These are phyloP conservation scores for Verruconis gallopava DNA, from an alignment of 2,329 filamentous ascomycete species.

Conservation along the genomic window DNA sequence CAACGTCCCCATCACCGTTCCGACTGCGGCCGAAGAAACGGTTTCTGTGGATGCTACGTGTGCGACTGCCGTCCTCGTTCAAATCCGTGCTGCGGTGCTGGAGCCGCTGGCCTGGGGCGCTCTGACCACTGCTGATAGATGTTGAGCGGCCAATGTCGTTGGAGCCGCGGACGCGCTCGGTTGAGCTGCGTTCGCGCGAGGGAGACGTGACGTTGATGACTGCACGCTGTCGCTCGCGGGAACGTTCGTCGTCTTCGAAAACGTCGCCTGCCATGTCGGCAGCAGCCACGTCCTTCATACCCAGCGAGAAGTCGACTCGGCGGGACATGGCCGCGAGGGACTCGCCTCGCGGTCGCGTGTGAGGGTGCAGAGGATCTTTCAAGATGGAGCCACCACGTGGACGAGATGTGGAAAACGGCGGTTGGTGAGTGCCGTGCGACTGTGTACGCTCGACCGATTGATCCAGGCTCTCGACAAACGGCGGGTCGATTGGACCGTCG, in stretches of 20 bases:
- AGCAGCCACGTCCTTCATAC: slow-evolving; percentile 46
- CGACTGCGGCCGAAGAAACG: slow-evolving; percentile 45
- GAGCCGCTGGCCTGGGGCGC: slow-evolving; percentile 18
- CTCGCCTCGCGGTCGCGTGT: slow-evolving; percentile 41
- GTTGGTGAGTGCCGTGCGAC: neutral
- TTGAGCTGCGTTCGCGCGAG: slow-evolving; percentile 21
- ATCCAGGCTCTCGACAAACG: slow-evolving; percentile 5
- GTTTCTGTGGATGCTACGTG: slow-evolving; percentile 39
- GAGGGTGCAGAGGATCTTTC: slow-evolving; percentile 29
- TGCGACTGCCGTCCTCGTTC: slow-evolving; percentile 16
- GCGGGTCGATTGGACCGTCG: slow-evolving; percentile 4
- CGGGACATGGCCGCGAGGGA: slow-evolving; percentile 45
- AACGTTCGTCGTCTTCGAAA: slow-evolving; percentile 41
- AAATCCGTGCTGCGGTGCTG: slow-evolving; percentile 24
- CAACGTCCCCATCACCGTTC: slow-evolving; percentile 28
- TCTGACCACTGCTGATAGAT: slow-evolving; percentile 14
- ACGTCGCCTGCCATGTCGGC: slow-evolving; percentile 51
- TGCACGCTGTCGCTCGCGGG: slow-evolving; percentile 24
- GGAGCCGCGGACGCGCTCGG: slow-evolving; percentile 12
- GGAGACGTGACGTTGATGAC: slow-evolving; percentile 21
- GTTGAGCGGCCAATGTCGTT: slow-evolving; percentile 23
- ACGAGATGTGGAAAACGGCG: slow-evolving; percentile 18
- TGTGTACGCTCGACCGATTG: neutral
- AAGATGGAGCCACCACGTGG: slow-evolving; percentile 45
- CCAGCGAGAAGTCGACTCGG: slow-evolving; percentile 58